Base-by-base conservation (phyloP, 352 stramenopile species). In the Phytophthora pseudosyringae region DNA sequence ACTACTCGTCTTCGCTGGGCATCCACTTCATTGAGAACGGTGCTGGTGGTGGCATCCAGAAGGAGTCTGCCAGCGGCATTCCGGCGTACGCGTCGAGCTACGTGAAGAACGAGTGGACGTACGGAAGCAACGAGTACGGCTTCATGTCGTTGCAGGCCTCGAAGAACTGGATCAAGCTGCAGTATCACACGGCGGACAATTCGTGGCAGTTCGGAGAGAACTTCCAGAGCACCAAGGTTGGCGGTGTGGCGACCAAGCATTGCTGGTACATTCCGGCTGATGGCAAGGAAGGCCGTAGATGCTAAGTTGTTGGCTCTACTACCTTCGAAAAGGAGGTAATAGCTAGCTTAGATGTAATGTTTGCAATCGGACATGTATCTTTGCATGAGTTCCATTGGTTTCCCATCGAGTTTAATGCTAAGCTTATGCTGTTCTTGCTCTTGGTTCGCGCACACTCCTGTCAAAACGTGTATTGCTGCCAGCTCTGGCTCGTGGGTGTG, bases 181-280 rank as follows among this genome's bases (percentile, higher is more conserved):
- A 68, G 44, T 68, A 68, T 11, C 59, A 68, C 36, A 68, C 59
- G 16, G 50, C 51, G 4, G 59, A 68, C 21, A 26, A 46, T 8
- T 35, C 51, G 5, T 68, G 59, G 59, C 13, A 29, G 28, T 68
- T 57, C 16, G 50, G 50, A 39, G 35, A 44, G 6, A 41, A 55
- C 18, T 62, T 68, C 18, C 21, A 43, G 3, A 56, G 21, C 35
- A 68, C 59, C 2, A 68, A 29, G 26, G 15, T 68, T 31, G 59
- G 59, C 11, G 59, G 59, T 4, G 59, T 68, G 8, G 35, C 9
- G 6, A 62, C 59, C 2, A 62, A 68, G 43, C 33, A 68, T 36
- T 68, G 59, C 35, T 68, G 59, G 59, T 68, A 61, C 59, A 60
- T 67, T 60, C 59, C 59, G 12, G 31, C 40, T 40, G 59, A 67